A percentile compares a stretch with the other conserved stretches of the same genome.
These are phyloP conservation scores for Sicyos edulis DNA, from an alignment of 306 rosid genomes.

Conservation along the genomic window DNA sequence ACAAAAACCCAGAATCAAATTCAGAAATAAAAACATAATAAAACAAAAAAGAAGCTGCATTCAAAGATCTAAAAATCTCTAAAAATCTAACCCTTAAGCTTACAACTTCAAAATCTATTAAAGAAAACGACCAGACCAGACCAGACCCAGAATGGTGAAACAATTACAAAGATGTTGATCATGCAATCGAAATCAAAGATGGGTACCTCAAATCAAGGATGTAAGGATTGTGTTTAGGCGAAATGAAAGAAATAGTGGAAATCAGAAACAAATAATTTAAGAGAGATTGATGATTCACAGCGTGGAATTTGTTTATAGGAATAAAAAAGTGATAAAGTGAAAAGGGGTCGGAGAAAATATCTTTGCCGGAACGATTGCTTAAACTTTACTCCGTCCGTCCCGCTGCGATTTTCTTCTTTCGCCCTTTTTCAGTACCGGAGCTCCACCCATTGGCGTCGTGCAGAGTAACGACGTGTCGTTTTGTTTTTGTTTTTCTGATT, in stretches of 20 bases:
- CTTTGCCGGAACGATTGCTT: slow-evolving; percentile 20
- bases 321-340: slow-evolving; percentile 4
- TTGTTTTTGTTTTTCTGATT: no score
- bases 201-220: slow-evolving; percentile 5
- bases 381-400: slow-evolving; percentile 15
- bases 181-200: slow-evolving; percentile 8
- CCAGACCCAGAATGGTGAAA: not conserved
- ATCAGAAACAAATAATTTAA: no score
- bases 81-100: not conserved
- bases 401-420: slow-evolving; percentile 8
- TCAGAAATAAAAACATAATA: not conserved
- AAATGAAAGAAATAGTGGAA: not conserved
- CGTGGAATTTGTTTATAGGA: not conserved
- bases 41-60: not conserved
- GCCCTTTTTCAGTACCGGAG: no score
- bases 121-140: not conserved
- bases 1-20: slow-evolving; percentile 9
- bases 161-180: not conserved
- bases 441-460: no score
- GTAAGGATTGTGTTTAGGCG: not conserved
- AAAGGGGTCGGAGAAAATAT: slow-evolving; percentile 9
- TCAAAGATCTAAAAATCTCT: not conserved
- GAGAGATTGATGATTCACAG: no score
- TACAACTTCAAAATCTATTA: not conserved
- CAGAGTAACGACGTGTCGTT: no score